phyloP scores from a whole-genome alignment of 768 basidiomycete genomes.

The Boletus eberwhitei region DNA sequence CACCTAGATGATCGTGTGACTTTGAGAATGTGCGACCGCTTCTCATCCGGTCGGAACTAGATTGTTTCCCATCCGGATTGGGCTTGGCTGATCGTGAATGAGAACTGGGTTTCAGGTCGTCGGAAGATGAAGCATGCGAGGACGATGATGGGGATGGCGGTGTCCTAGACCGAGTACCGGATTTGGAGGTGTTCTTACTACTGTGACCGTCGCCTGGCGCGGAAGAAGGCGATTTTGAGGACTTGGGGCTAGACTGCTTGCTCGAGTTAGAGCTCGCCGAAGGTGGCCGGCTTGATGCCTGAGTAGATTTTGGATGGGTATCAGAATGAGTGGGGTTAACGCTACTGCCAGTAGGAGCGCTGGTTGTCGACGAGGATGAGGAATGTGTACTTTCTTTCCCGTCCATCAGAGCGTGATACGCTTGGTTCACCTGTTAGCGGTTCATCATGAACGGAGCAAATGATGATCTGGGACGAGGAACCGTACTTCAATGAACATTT shows the following conservation, averaged over 20 bases:
- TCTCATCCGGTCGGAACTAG: slow-evolving; percentile 20
- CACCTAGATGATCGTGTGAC: slow-evolving; percentile 23
- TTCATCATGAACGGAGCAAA: not conserved
- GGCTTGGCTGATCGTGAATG: slow-evolving; percentile 15
- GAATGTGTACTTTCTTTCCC: slow-evolving; percentile 35
- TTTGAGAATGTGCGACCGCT: slow-evolving; percentile 15
- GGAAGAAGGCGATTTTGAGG: slow-evolving; percentile 11
- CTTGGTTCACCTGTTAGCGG: slow-evolving; percentile 44
- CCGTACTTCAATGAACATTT: slow-evolving; percentile 57
- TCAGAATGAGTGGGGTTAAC: slow-evolving; percentile 22
- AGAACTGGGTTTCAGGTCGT: slow-evolving; percentile 11
- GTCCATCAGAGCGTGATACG: slow-evolving; percentile 53
- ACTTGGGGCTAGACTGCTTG: slow-evolving; percentile 14
- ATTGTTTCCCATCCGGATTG: slow-evolving; percentile 8
- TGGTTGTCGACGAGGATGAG: slow-evolving; percentile 25
- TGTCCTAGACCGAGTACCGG: slow-evolving; percentile 7
- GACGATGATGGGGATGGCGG: slow-evolving; percentile 15
- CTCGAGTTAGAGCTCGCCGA: slow-evolving; percentile 31
- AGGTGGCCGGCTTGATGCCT: slow-evolving; percentile 29
- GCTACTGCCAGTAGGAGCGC: slow-evolving; percentile 15
- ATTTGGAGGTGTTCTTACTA: slow-evolving; percentile 7
- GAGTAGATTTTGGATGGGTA: slow-evolving; percentile 20
- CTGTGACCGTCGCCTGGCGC: slow-evolving; percentile 11
- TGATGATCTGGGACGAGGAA: not conserved
- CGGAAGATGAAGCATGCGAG: slow-evolving; percentile 12